A percentile compares a stretch with the other conserved stretches of the same genome.
phyloP scores from a whole-genome alignment of 257 asterid genomes.

The Thymus quinquecostatus region DNA sequence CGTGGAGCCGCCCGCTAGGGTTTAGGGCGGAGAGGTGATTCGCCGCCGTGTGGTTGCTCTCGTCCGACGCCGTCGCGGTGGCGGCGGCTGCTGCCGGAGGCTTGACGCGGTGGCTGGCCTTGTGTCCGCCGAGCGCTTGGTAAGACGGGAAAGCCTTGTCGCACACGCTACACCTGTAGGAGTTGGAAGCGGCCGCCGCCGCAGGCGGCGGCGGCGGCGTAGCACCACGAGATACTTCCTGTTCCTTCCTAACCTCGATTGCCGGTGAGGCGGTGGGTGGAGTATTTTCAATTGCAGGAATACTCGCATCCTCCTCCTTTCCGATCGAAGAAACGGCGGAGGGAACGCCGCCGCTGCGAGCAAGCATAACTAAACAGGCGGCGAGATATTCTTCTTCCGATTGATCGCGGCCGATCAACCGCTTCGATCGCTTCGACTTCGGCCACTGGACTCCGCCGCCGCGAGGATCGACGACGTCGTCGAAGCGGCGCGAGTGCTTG shows the following conservation, averaged over 20 bases:
- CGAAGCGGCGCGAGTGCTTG: slow-evolving; percentile 30
- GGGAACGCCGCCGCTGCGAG: slow-evolving; percentile 38
- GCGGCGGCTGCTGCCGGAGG: slow-evolving; percentile 17
- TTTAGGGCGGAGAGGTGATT: slow-evolving; percentile 38
- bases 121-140: slow-evolving; percentile 96
- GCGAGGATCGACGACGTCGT: slow-evolving; percentile 23
- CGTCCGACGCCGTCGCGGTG: slow-evolving; percentile 32
- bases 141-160: slow-evolving; percentile 57
- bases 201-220: slow-evolving; percentile 7
- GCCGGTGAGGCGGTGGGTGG: background rate
- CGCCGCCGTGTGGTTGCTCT: slow-evolving; percentile 33
- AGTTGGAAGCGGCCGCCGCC: slow-evolving; percentile 15
- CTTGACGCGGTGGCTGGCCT: slow-evolving; percentile 83
- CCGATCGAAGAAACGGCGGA: background rate
- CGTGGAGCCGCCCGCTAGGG: slow-evolving; percentile 71
- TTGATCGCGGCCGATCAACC: slow-evolving; percentile 31
- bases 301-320: background rate
- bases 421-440: slow-evolving; percentile 60
- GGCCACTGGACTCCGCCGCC: slow-evolving; percentile 33
- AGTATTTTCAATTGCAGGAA: background rate
- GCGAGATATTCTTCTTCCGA: slow-evolving; percentile 71
- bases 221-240: background rate
- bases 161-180: slow-evolving; percentile 68
- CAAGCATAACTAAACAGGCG: slow-evolving; percentile 70
- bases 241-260: background rate